phyloP scores from a whole-genome alignment of 2,329 filamentous ascomycete genomes.

The Pseudogymnoascus sp. region DNA sequence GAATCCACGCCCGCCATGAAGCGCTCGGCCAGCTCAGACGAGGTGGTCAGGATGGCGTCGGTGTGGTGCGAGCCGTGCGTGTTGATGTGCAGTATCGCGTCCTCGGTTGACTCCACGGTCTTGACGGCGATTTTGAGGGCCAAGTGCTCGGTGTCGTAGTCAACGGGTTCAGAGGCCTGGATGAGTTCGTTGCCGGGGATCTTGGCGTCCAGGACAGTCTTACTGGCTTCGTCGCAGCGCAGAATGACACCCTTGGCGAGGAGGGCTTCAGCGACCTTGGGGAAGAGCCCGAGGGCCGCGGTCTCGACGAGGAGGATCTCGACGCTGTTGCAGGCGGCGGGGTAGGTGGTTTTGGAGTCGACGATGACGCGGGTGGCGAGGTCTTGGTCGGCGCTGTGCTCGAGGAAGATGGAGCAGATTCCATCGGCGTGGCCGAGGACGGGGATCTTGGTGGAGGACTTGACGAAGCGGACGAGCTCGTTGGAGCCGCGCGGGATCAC shows the following conservation, averaged over 20 bases:
- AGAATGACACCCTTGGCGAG: slow-evolving; percentile 70
- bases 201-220: slow-evolving; percentile 48
- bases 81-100: slow-evolving; percentile 85
- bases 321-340: slow-evolving; percentile 89
- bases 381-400: slow-evolving; percentile 63
- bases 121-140: slow-evolving; percentile 78
- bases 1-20: slow-evolving; percentile 86
- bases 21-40: slow-evolving; percentile 58
- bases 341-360: slow-evolving; percentile 90
- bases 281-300: slow-evolving; percentile 58
- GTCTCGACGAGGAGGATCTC: slow-evolving; percentile 86
- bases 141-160: slow-evolving; percentile 87
- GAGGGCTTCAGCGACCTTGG: slow-evolving; percentile 65
- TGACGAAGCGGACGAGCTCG: slow-evolving; percentile 57
- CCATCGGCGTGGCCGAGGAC: slow-evolving; percentile 95
- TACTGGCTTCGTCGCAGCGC: slow-evolving; percentile 66
- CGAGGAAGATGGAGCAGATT: slow-evolving; percentile 79
- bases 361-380: slow-evolving; percentile 71
- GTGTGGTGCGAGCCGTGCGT: slow-evolving; percentile 88
- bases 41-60: slow-evolving; percentile 75
- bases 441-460: slow-evolving; percentile 84
- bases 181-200: slow-evolving; percentile 43
- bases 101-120: slow-evolving; percentile 59
- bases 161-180: slow-evolving; percentile 57
- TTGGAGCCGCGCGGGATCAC: slow-evolving; percentile 68